These are phyloP conservation scores for Xylaria arbuscula DNA, from an alignment of 2,329 filamentous ascomycete genomes.

Conservation along the genomic window DNA sequence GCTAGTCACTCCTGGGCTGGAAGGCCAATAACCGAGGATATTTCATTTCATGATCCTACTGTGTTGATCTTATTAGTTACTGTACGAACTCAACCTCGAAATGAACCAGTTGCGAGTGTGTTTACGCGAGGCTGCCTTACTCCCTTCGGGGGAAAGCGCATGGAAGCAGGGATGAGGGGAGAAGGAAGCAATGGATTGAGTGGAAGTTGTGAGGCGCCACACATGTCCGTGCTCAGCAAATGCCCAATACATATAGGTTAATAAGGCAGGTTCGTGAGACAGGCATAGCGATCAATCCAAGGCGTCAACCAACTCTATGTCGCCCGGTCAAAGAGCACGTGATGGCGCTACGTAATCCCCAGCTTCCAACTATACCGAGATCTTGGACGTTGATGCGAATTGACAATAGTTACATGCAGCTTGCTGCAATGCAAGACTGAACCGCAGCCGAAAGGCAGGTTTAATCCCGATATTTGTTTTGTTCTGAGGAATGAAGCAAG, in stretches of 20 bases:
- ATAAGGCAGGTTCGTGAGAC: not conserved
- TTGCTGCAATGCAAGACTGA: constrained; percentile 9
- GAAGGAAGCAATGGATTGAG: not conserved
- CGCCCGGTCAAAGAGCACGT: constrained; percentile 11
- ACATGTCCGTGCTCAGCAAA: not conserved
- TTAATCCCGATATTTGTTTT: not conserved
- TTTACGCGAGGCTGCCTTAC: not conserved
- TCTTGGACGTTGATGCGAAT: constrained; percentile 6
- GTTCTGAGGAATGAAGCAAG: not conserved
- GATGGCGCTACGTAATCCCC: constrained; percentile 7
- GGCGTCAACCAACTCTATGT: constrained; percentile 5
- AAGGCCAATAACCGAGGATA: constrained; percentile 42
- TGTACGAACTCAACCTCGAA: not conserved
- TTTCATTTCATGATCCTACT: constrained; percentile 47
- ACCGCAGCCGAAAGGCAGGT: not conserved
- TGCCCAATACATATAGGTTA: constrained; percentile 15
- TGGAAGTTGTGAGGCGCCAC: not conserved
- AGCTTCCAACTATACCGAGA: not conserved
- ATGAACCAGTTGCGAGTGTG: not conserved
- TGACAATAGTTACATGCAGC: constrained; percentile 3
- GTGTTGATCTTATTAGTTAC: constrained; percentile 25
- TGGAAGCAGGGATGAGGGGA: not conserved
- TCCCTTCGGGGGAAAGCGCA: not conserved
- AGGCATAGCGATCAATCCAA: constrained; percentile 1
- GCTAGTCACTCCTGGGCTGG: constrained; percentile 51